Base-by-base conservation (phyloP, 768 basidiomycete species). In the Boletus subcaerulescens region DNA sequence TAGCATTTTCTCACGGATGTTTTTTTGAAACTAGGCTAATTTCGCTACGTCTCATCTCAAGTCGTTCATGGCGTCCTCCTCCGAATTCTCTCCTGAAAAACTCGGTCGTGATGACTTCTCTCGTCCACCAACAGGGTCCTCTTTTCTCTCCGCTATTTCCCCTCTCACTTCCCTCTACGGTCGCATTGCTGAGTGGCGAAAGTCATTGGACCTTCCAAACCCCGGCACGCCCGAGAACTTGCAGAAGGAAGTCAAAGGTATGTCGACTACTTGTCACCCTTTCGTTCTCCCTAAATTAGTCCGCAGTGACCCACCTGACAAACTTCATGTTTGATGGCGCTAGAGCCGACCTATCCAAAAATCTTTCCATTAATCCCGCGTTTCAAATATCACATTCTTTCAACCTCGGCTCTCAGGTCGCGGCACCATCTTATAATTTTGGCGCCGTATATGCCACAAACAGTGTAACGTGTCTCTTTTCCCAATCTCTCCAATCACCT, bases 381-480 rank as follows among this genome's bases (percentile, higher is more conserved):
- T 98, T 98, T 83, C 96, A 98, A 78, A 89, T 98, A 64, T 95
- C 94, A 57, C 97, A 99, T 72, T 91, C 93, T 22, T 98, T 99
- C 75, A 80, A 86, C 55, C 77, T 98, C 53, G 97, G 93, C 18
- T 93, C 92, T 18, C 88, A 90, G 71, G 83, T 86, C n/a, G 73
- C 79, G 0, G 83, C 92, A 2, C 82, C 96, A 14, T 89, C 88
- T 31, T 99, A 99, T 74, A 94, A 93, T 72, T 98, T 98, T 68
- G 91, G 89, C 53, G 93, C 94, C 11, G 82, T 97, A 48, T 98
- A 88, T 74, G 94, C 90, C 14, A 96, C 87, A 65, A 80, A 85
- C 64, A 80, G 81, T 69, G 95, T 97, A 63, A 48, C 71, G 63
- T 17, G 10, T 13, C 13, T 17, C 44, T 46, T 53, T 44, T 44